These are phyloP conservation scores for Tanacetum coccineum DNA, from an alignment of 129 eudicot species.

Conservation along the genomic window DNA sequence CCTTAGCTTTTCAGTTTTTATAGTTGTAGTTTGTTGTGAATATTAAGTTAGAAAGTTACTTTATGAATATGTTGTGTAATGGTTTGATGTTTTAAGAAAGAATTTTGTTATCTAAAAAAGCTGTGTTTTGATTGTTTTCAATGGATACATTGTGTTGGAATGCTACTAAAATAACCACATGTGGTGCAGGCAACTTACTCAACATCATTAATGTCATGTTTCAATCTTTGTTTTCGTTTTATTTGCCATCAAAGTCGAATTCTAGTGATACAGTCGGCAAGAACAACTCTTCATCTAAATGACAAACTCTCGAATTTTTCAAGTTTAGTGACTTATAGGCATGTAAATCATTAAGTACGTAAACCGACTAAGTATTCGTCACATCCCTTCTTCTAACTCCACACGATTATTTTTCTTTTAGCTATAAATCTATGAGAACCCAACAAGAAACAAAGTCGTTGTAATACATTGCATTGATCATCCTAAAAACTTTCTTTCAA, in stretches of 20 bases:
- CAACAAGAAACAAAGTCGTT: too few species aligned
- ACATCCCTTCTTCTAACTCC: too few species aligned
- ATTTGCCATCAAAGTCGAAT: neutral
- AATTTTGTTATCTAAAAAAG: neutral
- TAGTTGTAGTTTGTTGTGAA: neutral
- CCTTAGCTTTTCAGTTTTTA: neutral
- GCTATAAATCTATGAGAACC: too few species aligned
- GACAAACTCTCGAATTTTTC: too few species aligned
- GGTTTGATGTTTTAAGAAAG: neutral
- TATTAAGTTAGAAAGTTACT: neutral
- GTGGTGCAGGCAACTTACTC: constrained; percentile 9
- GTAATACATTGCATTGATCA: too few species aligned
- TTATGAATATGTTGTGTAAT: neutral
- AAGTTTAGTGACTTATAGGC: too few species aligned
- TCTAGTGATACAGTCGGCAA: too few species aligned
- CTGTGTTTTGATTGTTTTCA: neutral
- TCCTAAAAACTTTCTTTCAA: neutral
- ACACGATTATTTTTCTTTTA: too few species aligned
- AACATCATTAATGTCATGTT: constrained; percentile 11
- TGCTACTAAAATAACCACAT: neutral
- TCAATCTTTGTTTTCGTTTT: neutral
- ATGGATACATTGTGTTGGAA: neutral
- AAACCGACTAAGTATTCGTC: too few species aligned
- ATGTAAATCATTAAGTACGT: too few species aligned
- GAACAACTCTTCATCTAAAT: too few species aligned